phyloP scores from a whole-genome alignment of 768 basidiomycete genomes.

The Coprinopsis strossmayeri region DNA sequence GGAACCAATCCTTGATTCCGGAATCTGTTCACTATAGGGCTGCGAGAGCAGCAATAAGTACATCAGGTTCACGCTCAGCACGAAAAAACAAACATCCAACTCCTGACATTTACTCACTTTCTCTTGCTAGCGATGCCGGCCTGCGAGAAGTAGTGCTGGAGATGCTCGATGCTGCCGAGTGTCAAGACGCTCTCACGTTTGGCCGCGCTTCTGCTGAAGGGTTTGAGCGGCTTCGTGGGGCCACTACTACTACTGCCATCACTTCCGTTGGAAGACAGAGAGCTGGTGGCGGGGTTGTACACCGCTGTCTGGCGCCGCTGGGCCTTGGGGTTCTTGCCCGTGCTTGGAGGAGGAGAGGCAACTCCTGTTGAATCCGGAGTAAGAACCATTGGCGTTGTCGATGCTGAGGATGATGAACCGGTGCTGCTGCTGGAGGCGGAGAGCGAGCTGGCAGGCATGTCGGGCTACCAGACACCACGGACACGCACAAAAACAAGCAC shows the following conservation, averaged over 20 bases:
- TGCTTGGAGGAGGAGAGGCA: slow-evolving; percentile 16
- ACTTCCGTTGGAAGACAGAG: slow-evolving; percentile 13
- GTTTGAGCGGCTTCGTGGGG: slow-evolving; percentile 68
- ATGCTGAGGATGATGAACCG: slow-evolving; percentile 41
- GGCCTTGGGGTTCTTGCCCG: slow-evolving; percentile 26
- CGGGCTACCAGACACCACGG: too few species aligned
- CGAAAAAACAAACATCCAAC: slow-evolving; percentile 2
- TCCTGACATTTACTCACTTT: slow-evolving; percentile 43
- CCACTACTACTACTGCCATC: too few species aligned
- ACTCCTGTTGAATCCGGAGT: slow-evolving; percentile 56
- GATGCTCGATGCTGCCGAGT: slow-evolving; percentile 91
- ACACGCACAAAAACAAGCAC: too few species aligned
- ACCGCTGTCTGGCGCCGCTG: slow-evolving; percentile 67
- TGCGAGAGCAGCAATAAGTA: too few species aligned
- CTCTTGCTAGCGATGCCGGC: slow-evolving; percentile 68
- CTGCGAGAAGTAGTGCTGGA: slow-evolving; percentile 94
- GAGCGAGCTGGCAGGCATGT: too few species aligned
- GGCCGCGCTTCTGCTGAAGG: slow-evolving; percentile 85
- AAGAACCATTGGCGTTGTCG: slow-evolving; percentile 45
- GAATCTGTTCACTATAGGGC: slow-evolving; percentile 35
- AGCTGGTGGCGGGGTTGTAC: slow-evolving; percentile 63
- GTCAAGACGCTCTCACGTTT: slow-evolving; percentile 93
- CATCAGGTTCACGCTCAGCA: too few species aligned
- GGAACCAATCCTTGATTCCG: slow-evolving; percentile 62
- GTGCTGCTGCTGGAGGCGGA: too few species aligned